A percentile compares a stretch with the other conserved stretches of the same genome.
Conservation (phyloP, 2,329 filamentous ascomycete species). For the Verticillium nubilum region DNA sequence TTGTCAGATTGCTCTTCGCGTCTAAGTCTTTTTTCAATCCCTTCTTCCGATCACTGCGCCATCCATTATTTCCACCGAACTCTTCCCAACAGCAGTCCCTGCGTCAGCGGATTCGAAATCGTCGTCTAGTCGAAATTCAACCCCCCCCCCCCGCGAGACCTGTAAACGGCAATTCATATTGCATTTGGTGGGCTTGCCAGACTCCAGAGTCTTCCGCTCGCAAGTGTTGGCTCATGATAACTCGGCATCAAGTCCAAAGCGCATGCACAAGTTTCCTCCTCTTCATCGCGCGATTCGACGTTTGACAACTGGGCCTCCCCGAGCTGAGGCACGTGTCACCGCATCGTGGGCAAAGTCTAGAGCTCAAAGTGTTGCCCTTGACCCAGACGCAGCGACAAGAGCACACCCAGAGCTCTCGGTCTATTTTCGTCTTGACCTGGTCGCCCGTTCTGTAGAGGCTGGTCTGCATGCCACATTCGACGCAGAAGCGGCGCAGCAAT, state of each 20-base stretch:
- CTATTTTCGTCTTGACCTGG: not conserved
- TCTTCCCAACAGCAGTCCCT: not conserved
- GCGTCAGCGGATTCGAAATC: not conserved
- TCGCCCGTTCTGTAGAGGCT: conserved; percentile 1
- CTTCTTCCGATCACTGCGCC: not conserved
- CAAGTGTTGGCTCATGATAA: not conserved
- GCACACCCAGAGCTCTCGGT: conserved; percentile 4
- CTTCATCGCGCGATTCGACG: not conserved
- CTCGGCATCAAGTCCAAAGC: not conserved
- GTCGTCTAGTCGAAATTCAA: not conserved
- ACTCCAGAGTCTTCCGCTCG: not conserved
- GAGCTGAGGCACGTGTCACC: not conserved
- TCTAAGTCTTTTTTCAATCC: not conserved
- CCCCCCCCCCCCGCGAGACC: not conserved
- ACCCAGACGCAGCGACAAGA: not conserved
- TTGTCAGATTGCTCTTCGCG: not conserved
- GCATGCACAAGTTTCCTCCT: not conserved
- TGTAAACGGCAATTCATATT: not conserved
- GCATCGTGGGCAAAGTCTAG: not conserved
- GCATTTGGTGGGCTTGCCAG: not conserved
- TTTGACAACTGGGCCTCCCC: not conserved
- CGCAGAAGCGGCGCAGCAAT: not conserved
- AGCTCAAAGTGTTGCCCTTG: not conserved
- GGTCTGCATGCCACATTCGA: conserved; percentile 2
- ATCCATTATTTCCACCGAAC: not conserved